These are phyloP conservation scores for Viola pubescens DNA, from an alignment of 441 rosid species.

Conservation along the genomic window DNA sequence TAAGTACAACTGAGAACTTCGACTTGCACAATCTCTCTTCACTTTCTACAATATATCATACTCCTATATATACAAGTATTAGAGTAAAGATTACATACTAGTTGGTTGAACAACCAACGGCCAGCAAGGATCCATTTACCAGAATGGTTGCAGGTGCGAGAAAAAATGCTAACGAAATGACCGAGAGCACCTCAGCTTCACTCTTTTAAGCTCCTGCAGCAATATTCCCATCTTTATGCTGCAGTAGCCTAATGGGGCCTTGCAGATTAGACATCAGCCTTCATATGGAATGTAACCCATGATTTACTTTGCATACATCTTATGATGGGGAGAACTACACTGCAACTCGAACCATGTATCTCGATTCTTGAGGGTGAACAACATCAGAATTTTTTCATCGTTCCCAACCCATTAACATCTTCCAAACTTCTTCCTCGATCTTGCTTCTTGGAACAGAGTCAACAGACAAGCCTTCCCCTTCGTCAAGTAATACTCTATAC, in stretches of 20 bases:
- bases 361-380: background rate
- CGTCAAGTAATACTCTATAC: constrained; percentile 72
- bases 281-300: constrained; percentile 3
- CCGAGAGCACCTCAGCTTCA: background rate
- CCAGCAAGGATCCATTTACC: constrained; percentile 6
- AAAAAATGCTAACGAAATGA: too few species aligned
- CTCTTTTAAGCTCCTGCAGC: constrained; percentile 8
- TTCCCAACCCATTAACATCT: constrained; percentile 82
- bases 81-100: too few species aligned
- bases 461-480: constrained; percentile 44
- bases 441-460: constrained; percentile 28
- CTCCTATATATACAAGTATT: too few species aligned
- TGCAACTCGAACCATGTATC: constrained; percentile 10
- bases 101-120: background rate
- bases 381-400: constrained; percentile 16
- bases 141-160: constrained; percentile 6
- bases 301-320: constrained; percentile 13
- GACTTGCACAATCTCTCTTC: too few species aligned
- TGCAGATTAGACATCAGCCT: constrained; percentile 2
- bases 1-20: too few species aligned
- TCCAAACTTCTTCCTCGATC: constrained; percentile 76
- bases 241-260: background rate
- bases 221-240: constrained; percentile 7
- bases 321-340: constrained; percentile 4
- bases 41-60: too few species aligned